Evolutionary conservation across 2,329 filamentous ascomycete genomes (phyloP).

Genomic region (Trichoderma breve): DNA sequence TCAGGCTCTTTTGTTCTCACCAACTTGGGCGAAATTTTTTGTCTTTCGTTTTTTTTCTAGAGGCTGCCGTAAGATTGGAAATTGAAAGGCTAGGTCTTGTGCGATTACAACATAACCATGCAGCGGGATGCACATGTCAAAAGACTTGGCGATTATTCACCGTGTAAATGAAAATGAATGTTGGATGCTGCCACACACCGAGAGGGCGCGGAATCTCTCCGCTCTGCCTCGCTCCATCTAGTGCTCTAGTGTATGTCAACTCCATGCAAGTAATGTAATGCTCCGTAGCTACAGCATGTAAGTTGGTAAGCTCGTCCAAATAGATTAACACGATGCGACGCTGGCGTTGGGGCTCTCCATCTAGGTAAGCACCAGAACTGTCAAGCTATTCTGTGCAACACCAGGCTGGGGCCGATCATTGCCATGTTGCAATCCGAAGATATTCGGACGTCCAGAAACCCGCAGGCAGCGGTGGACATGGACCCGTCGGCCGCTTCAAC

Average conservation of each 20-base stretch:
- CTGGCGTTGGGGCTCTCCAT: not conserved
- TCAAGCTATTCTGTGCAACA: not conserved
- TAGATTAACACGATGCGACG: not conserved
- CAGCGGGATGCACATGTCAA: not conserved
- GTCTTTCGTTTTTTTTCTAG: not conserved
- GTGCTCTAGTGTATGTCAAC: not conserved
- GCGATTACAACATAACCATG: not conserved
- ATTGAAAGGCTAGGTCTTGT: not conserved
- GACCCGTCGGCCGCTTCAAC: not conserved
- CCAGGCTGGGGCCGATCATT: not conserved
- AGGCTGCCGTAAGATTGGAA: not conserved
- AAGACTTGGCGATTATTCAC: not conserved
- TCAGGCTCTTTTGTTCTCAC: not conserved
- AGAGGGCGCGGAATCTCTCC: not conserved
- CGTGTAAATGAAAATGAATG: not conserved
- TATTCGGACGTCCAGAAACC: not conserved
- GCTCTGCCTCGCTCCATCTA: not conserved
- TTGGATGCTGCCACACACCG: not conserved
- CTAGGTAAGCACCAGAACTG: not conserved
- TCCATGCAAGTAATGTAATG: not conserved
- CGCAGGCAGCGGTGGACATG: not conserved
- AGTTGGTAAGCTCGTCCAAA: not conserved
- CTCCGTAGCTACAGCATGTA: not conserved
- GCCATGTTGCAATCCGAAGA: not conserved
- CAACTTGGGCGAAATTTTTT: not conserved